Conservation (phyloP, 2,329 filamentous ascomycete species). For the Parastagonospora nodorum region DNA sequence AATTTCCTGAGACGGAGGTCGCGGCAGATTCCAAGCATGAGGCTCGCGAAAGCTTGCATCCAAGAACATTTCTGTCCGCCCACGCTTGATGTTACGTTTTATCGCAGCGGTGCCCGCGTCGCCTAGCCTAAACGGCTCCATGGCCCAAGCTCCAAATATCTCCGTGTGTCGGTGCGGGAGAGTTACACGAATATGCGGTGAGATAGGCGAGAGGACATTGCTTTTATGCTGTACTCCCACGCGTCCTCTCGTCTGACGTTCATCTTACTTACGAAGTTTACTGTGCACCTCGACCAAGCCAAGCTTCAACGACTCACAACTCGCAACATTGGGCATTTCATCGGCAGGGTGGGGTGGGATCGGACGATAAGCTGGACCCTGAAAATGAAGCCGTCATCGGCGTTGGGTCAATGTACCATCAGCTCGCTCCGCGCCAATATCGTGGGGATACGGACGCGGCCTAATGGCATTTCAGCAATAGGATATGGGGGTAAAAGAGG, state of each 20-base stretch:
- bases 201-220: conserved; percentile 6
- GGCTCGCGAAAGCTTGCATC: not conserved
- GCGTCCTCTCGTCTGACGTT: conserved; percentile 2
- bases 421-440: conserved; percentile 20
- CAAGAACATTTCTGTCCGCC: not conserved
- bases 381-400: conserved; percentile 44
- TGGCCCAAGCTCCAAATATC: conserved; percentile 13
- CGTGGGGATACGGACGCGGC: conserved; percentile 9
- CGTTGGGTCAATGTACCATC: conserved; percentile 23
- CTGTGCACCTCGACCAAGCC: not conserved
- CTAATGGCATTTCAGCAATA: conserved; percentile 3
- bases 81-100: not conserved
- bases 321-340: conserved; percentile 7
- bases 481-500: conserved; percentile 28
- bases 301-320: not conserved
- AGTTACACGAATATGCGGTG: conserved; percentile 15
- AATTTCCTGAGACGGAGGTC: no score
- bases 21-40: no score
- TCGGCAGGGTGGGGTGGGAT: conserved; percentile 27
- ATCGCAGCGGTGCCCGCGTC: not conserved
- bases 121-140: not conserved
- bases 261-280: not conserved
- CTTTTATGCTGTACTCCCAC: conserved; percentile 10
- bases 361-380: conserved; percentile 33
- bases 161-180: conserved; percentile 5